Evolutionary conservation across 495 filamentous ascomycete species (phyloP), one percentile per base, ranked within the genome.

Genomic region (Neurospora cerealis): DNA sequence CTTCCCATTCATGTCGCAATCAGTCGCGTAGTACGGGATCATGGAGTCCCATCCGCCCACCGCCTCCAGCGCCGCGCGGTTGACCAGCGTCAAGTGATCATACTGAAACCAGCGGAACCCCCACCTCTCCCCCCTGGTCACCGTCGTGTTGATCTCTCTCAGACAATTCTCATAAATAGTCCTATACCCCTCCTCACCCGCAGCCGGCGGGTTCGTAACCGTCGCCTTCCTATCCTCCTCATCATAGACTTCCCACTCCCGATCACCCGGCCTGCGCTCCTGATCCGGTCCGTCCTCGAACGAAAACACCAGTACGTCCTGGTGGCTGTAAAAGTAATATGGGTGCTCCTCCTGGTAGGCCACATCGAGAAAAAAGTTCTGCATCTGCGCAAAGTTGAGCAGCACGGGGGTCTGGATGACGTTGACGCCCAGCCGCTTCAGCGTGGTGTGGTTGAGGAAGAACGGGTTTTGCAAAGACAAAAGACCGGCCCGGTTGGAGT

Each of bases 11-110:
- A 88, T 86, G 69, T 91, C 89, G 77, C 88, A 90, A 73, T 90
- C 88, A 2, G 88, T 87, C 73, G 80, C 83, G 74, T 90, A 90
- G 75, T 88, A 90, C 1, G 88, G 89, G n/a, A 91, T 89, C 74
- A 88, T 73, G 0, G 85, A 83, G 72, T 90, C 88, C 86, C 87
- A 90, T 0, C 83, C 87, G n/a, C 87, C 87, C n/a, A 90, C 80
- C 42, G 84, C 82, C 46, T 86, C 83, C 69, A 84, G 81, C 1
- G 88, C 85, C 17, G 77, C 76, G 32, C 85, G 83, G 73, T 89
- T 89, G 48, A 90, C 86, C 11, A 90, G 78, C 4, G 88, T 83
- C 32, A 91, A 81, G 24, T 86, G 83, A 74, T 90, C 88, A 78
- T 89, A 90, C 32, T 83, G 83, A 77, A 87, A 88, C 75, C 89